Conservation (phyloP, 176 grass and related monocot genomes). For the Juncus inflexus region DNA sequence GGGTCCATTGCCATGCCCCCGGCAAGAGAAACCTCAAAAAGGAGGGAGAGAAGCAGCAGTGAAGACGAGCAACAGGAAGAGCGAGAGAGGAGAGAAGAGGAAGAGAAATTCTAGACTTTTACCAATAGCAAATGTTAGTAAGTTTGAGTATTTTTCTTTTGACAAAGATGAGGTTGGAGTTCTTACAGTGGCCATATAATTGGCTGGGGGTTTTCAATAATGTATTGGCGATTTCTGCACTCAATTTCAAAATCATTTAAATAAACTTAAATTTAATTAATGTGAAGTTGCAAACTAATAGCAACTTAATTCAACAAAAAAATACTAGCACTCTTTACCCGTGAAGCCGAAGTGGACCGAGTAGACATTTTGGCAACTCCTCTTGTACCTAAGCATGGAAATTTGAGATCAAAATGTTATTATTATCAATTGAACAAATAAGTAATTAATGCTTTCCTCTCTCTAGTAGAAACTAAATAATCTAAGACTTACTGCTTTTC, state of each 20-base stretch:
- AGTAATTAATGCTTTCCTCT: no score
- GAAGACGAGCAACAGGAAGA: no score
- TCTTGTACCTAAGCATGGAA: conserved; percentile 59
- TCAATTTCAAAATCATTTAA: not conserved
- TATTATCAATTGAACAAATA: conserved; percentile 17
- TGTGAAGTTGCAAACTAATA: not conserved
- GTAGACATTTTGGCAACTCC: conserved; percentile 72
- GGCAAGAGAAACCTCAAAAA: no score
- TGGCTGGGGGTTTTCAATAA: conserved; percentile 5
- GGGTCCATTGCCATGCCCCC: no score
- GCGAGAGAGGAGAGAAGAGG: no score
- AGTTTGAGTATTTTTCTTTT: not conserved
- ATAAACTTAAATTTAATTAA: not conserved
- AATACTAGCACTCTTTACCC: conserved; percentile 36
- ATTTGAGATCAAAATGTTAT: not conserved
- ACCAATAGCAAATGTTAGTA: not conserved
- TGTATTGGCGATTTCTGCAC: conserved; percentile 21
- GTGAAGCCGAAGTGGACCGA: conserved; percentile 38
- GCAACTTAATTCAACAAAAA: no score
- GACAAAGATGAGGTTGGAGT: not conserved
- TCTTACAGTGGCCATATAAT: not conserved
- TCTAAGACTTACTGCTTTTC: conserved; percentile 54
- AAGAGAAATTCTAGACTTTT: not conserved
- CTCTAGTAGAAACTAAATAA: no score
- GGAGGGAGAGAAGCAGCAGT: no score